Conservation (phyloP, 73 alveolate genomes). For the Tetrahymena thermophila region DNA sequence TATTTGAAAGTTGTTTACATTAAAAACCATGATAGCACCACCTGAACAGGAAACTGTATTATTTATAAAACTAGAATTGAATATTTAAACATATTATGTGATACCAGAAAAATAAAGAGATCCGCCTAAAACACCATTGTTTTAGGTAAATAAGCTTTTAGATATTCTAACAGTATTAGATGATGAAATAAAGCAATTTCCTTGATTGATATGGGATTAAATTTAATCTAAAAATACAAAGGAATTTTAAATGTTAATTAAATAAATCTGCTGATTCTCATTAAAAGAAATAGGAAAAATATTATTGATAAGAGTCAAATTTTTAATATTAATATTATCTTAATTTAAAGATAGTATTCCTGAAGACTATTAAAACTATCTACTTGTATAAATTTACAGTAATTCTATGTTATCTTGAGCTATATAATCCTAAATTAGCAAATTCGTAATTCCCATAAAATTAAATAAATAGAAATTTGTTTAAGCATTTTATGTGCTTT, state of each 20-base stretch:
- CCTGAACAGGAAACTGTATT: background rate
- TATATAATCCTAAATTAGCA: background rate
- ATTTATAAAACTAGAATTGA: background rate
- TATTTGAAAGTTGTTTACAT: background rate
- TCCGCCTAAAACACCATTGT: background rate
- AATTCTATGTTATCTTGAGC: background rate
- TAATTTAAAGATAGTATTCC: background rate
- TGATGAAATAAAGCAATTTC: background rate
- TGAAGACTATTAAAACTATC: background rate
- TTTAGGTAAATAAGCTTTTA: background rate
- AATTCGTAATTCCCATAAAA: background rate
- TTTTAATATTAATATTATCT: background rate
- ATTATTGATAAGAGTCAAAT: background rate
- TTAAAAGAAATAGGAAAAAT: background rate
- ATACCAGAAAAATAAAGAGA: background rate
- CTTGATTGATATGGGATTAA: background rate
- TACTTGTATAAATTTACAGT: background rate
- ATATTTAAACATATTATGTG: background rate
- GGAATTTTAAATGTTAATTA: background rate
- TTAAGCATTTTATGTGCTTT: background rate
- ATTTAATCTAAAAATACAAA: background rate
- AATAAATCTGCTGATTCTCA: background rate
- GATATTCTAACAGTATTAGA: background rate
- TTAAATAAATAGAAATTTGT: background rate
- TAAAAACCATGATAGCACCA: background rate